phyloP scores from a whole-genome alignment of 805 yeast genomes.

The Gaillardinia entomophila region DNA sequence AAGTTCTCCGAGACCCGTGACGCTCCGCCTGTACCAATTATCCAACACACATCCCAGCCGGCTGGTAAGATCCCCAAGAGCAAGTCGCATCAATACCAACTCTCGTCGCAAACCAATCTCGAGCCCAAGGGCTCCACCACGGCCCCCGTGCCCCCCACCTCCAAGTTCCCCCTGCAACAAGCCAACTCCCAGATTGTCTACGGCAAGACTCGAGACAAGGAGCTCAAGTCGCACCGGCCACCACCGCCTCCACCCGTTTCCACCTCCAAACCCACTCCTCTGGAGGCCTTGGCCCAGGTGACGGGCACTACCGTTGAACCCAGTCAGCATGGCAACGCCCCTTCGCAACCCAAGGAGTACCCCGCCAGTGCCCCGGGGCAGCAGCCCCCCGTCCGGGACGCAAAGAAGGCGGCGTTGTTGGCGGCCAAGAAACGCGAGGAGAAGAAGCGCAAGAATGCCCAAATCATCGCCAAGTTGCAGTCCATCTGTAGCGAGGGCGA shows the following conservation, averaged over 20 bases:
- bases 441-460: slow-evolving; percentile 64
- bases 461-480: slow-evolving; percentile 62
- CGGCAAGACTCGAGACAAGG: slow-evolving; percentile 15
- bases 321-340: not conserved
- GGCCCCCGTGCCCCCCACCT: slow-evolving; percentile 28
- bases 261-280: slow-evolving; percentile 12
- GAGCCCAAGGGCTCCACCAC: slow-evolving; percentile 25
- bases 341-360: slow-evolving; percentile 1
- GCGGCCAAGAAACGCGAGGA: slow-evolving; percentile 74
- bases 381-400: slow-evolving; percentile 41
- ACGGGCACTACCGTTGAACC: not conserved
- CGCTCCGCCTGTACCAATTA: slow-evolving; percentile 12
- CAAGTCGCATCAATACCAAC: slow-evolving; percentile 34
- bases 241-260: slow-evolving; percentile 43
- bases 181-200: slow-evolving; percentile 2
- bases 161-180: slow-evolving; percentile 17
- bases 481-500: slow-evolving; percentile 82
- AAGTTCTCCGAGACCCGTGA: slow-evolving; percentile 13
- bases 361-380: slow-evolving; percentile 1
- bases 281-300: slow-evolving; percentile 14
- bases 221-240: slow-evolving; percentile 28
- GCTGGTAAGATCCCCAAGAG: slow-evolving; percentile 30
- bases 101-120: slow-evolving; percentile 20
- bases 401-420: slow-evolving; percentile 48
- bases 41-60: slow-evolving; percentile 9